These are phyloP conservation scores for Cyamopsis tetragonoloba DNA, from an alignment of 306 rosid genomes.

Conservation along the genomic window DNA sequence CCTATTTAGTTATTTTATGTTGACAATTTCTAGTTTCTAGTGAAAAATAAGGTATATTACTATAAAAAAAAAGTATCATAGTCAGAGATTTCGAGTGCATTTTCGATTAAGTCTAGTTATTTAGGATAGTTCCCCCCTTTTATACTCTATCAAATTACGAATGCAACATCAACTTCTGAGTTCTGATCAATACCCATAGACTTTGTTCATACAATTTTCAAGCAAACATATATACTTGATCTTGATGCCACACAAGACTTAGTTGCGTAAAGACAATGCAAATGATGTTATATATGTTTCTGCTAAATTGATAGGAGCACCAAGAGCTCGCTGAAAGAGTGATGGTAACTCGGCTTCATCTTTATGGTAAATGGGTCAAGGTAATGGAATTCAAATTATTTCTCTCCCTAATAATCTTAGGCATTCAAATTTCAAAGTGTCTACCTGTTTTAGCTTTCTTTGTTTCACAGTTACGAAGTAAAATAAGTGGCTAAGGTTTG, in stretches of 20 bases:
- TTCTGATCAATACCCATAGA: neutral
- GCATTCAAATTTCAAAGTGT: no score
- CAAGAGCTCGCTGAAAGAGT: conserved; percentile 96
- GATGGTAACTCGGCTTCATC: conserved; percentile 91
- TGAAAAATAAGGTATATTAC: neutral
- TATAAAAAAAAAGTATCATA: neutral
- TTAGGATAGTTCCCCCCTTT: neutral
- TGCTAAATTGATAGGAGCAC: conserved; percentile 53
- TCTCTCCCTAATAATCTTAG: neutral
- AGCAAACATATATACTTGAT: neutral
- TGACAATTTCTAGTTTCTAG: neutral
- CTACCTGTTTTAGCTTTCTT: no score
- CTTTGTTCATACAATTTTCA: neutral
- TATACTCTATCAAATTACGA: neutral
- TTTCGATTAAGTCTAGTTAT: neutral
- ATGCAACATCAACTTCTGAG: neutral
- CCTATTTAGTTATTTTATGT: neutral
- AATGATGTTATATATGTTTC: neutral
- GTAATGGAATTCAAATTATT: conserved; percentile 33
- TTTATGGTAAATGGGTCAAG: conserved; percentile 93
- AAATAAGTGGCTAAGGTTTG: no score
- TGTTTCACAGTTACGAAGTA: no score
- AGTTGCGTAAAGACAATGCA: neutral
- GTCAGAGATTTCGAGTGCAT: neutral
- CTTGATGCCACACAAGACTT: neutral